These are phyloP conservation scores for Podaxis carcinomalis DNA, from an alignment of 768 basidiomycete genomes.

Conservation along the genomic window DNA sequence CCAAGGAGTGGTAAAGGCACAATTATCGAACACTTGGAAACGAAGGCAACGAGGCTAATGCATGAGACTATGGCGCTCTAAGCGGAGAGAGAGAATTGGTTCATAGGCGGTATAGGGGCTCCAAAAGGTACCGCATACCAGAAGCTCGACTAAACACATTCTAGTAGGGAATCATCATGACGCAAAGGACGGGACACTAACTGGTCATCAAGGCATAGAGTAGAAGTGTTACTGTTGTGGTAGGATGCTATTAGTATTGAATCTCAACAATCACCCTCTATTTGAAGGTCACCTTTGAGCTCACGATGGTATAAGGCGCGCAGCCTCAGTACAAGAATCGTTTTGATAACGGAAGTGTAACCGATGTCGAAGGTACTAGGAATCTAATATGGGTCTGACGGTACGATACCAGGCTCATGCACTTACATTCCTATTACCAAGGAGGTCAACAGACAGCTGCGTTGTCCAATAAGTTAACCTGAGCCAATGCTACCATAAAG, in stretches of 20 bases:
- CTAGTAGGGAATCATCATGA: too few species aligned
- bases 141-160: neutral
- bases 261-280: neutral
- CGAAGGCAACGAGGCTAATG: neutral
- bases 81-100: too few species aligned
- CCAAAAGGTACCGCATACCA: neutral
- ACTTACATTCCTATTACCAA: neutral
- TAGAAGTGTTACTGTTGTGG: neutral
- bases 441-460: neutral
- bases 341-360: neutral
- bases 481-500: neutral
- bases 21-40: neutral
- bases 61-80: neutral
- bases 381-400: neutral
- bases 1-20: neutral
- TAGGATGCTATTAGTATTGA: neutral
- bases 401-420: neutral
- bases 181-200: neutral
- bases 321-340: neutral
- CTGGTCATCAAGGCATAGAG: neutral
- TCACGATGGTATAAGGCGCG: neutral
- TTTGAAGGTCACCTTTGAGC: neutral
- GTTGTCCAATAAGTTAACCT: neutral
- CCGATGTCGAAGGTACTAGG: neutral
- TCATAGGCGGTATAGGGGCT: neutral